Evolutionary conservation across 108 stramenopile genomes (phyloP), one percentile per base, ranked within the genome.

Genomic region (Skeletonema menzelii): DNA sequence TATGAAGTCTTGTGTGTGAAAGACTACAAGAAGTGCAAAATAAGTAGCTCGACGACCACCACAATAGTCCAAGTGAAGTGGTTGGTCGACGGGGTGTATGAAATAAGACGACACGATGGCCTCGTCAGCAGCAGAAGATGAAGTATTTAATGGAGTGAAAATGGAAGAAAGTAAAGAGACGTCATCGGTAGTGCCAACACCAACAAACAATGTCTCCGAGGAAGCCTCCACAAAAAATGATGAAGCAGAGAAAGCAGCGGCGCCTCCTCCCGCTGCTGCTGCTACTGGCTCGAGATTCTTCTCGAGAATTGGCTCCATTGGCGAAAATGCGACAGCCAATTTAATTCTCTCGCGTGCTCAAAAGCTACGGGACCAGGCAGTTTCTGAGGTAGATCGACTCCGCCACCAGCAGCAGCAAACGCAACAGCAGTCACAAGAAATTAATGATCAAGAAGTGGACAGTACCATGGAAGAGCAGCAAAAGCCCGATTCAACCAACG

Each of bases 321-420:
- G 20, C 8, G 22, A 53, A 20, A 20, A 1, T 5, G 49, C 20
- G 8, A 4, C 49, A 10, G 15, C 49, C 1, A 20, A 47, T 19
- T 53, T 22, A 22, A 15, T 49, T 53, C 49, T 24, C 0, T 53
- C 49, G 8, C 49, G 49, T 53, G 49, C 49, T 53, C 49, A 53
- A 22, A 53, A 37, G 26, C 32, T 79, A 2, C 44, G 58, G 3
- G 70, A 67, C 13, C 59, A 62, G 13, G 66, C 69, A 0, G 49
- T 63, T 19, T 58, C 58, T n/a, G 65, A 67, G 27, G 47, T 72
- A 55, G 59, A 70, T 14, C 58, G 53, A 27, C 22, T 70, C 11
- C 55, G 42, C 46, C 60, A 61, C 27, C 59, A 61, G 14, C 42
- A 59, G 24, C 24, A 19, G 26, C 32, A 65, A 15, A 8, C 49